Base-by-base conservation (phyloP, 1,284 basidiomycete genomes). In the Papiliotrema nemorosa region DNA sequence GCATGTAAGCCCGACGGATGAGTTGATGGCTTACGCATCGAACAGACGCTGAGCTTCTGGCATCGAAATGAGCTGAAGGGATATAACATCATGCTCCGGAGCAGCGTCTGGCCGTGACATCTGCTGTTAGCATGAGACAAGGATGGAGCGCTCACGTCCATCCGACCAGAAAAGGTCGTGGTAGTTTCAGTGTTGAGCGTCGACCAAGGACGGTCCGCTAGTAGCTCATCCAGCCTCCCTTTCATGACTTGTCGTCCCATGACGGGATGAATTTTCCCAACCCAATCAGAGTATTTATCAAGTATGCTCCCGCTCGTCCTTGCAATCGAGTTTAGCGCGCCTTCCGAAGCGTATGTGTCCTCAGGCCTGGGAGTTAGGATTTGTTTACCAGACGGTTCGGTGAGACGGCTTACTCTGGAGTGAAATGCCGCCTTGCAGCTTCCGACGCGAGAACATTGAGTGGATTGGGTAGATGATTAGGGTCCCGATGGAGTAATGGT, bases 61-160 rank as follows among this genome's bases (percentile, higher is more conserved):
- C 20, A 57, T 29, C 1, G 49, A 44, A 1, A 59, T 24, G 25
- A 59, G 52, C 18, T 52, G 54, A 14, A 59, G 47, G 10, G 57
- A 46, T 13, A 59, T 52, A 9, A 56, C 54, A 37, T 59, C 57
- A 16, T 56, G 31, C 35, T 59, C 57, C 12, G 57, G 57, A 4
- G 52, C 40, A 18, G 49, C 54, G 31, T 59, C 57, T 10, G 47
- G 49, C 29, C 57, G 44, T 7, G 57, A 40, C 52, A 59, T 56
- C 57, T 59, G 21, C 16, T 5, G 42, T 31, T 9, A 27, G 42
- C 25, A 16, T 44, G 14, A 5, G 9, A 27, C 3, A 3, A 13
- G 37, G 13, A 40, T 16, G 18, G 45, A 26, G 12, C 5, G 46
- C 57, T 54, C 47, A 59, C 57, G 49, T 59, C 57, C 12, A 50